Evolutionary conservation across 306 rosid genomes (phyloP).

Genomic region (Elaeagnus macrophylla): DNA sequence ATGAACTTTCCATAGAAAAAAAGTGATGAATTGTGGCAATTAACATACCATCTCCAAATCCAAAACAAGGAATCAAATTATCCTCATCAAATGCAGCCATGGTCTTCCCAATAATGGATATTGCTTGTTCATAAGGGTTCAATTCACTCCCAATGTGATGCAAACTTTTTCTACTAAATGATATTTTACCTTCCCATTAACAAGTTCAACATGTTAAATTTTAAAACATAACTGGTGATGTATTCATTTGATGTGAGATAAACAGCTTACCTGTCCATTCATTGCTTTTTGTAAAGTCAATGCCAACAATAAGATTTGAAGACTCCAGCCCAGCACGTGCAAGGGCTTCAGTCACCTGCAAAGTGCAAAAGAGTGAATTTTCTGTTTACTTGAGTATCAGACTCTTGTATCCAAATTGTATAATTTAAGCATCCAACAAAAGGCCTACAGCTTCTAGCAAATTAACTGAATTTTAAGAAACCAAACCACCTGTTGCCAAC

Average conservation of each 20-base stretch:
- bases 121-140: conserved; percentile 92
- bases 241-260: not conserved
- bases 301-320: conserved; percentile 86
- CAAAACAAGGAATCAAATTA: conserved; percentile 88
- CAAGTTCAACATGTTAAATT: conserved; percentile 31
- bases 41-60: conserved; percentile 86
- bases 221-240: conserved; percentile 7
- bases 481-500: no score
- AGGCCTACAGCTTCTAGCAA: no score
- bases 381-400: not conserved
- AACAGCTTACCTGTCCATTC: conserved; percentile 83
- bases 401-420: not conserved
- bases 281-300: conserved; percentile 94
- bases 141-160: conserved; percentile 65
- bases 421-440: not conserved
- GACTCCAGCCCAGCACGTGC: conserved; percentile 93
- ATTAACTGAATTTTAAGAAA: no score
- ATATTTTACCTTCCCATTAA: conserved; percentile 38
- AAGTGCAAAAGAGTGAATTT: conserved; percentile 24
- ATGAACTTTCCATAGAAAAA: not conserved
- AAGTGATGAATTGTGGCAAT: conserved; percentile 1
- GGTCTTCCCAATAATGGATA: conserved; percentile 87
- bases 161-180: conserved; percentile 60
- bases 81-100: conserved; percentile 85
- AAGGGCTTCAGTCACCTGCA: conserved; percentile 90